Conservation (phyloP, 257 asterid species). For the Salvia rosmarinus region DNA sequence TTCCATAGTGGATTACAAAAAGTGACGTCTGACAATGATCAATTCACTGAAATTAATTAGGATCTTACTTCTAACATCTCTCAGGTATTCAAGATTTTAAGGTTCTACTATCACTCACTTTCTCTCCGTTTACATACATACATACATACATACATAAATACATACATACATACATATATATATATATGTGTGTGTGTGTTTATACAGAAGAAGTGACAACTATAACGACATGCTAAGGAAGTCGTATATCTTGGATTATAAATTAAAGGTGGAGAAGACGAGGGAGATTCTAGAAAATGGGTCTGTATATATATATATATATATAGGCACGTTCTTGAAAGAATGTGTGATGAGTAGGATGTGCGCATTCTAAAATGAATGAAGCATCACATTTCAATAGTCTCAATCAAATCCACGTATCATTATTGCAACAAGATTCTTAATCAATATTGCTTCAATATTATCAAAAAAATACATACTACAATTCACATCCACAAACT, state of each 20-base stretch:
- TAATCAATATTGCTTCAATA: not conserved
- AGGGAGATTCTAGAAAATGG: not conserved
- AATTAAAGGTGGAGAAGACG: not conserved
- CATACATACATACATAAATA: no score
- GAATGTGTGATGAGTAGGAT: not conserved
- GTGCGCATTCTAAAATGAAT: not conserved
- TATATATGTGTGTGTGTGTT: no score
- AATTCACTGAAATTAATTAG: not conserved
- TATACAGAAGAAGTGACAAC: not conserved
- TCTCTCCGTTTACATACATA: no score
- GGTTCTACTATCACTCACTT: not conserved
- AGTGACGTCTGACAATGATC: not conserved
- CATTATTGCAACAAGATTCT: not conserved
- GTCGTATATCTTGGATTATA: not conserved
- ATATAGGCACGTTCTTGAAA: not conserved
- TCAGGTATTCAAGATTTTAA: not conserved
- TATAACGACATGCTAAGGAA: not conserved
- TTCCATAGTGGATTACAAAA: constrained; percentile 5
- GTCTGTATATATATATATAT: not conserved
- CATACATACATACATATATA: no score
- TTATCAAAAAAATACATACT: not conserved
- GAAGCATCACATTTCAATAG: not conserved
- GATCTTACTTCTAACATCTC: not conserved
- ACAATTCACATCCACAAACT: not conserved
- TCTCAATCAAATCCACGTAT: not conserved